Percentiles rank a stretch among this genome's conserved stretches.
Evolutionary conservation across 805 yeast species (phyloP).

Genomic region (Candida tammaniensis): DNA sequence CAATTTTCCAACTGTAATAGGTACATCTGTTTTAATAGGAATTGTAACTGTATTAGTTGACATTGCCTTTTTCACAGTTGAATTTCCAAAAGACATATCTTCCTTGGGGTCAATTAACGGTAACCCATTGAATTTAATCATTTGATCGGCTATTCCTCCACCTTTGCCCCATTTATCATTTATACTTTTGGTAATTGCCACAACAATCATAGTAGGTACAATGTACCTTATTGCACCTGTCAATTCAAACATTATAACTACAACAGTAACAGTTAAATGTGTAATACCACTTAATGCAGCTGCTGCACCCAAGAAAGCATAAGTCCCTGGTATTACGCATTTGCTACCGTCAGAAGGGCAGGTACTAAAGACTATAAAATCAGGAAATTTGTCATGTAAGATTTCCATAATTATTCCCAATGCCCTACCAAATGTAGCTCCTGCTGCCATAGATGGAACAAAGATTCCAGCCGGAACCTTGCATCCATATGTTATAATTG

Average conservation of each 20-base stretch:
- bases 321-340: constrained; percentile 90
- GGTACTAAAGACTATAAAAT: constrained; percentile 30
- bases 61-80: constrained; percentile 59
- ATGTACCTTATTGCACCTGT: constrained; percentile 93
- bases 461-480: constrained; percentile 97
- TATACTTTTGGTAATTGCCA: constrained; percentile 81
- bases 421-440: constrained; percentile 91
- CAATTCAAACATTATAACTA: constrained; percentile 90
- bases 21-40: constrained; percentile 27
- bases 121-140: constrained; percentile 83
- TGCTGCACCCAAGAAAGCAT: constrained; percentile 95
- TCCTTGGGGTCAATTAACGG: constrained; percentile 78
- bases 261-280: constrained; percentile 87
- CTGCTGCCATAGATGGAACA: constrained; percentile 96
- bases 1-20: constrained; percentile 30
- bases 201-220: constrained; percentile 94
- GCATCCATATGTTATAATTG: constrained; percentile 85
- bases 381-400: constrained; percentile 27
- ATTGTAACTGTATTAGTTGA: constrained; percentile 37
- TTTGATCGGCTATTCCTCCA: constrained; percentile 97
- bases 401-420: constrained; percentile 70
- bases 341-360: constrained; percentile 28
- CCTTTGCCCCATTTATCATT: constrained; percentile 71
- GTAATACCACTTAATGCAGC: constrained; percentile 95
- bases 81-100: constrained; percentile 47